Conservation (phyloP, 2,329 filamentous ascomycete species). For the Pseudogymnoascus sp. region DNA sequence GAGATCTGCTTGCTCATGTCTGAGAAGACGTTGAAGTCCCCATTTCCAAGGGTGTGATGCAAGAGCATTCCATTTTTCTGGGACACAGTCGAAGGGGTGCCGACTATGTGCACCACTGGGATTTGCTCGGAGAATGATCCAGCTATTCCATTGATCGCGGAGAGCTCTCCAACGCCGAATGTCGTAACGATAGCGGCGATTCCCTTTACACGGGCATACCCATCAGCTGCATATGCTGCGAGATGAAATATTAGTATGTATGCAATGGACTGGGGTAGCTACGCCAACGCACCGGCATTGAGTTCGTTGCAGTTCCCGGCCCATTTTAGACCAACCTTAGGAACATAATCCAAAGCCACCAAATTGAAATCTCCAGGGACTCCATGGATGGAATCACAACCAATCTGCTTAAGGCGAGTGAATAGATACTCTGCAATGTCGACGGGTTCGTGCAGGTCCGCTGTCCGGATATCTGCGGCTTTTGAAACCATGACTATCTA, state of each 20-base stretch:
- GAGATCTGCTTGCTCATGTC: slow-evolving; percentile 70
- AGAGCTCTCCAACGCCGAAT: slow-evolving; percentile 69
- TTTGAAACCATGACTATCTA: slow-evolving; percentile 17
- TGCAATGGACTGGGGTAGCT: background rate
- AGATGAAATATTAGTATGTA: background rate
- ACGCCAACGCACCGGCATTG: slow-evolving; percentile 52
- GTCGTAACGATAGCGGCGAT: slow-evolving; percentile 66
- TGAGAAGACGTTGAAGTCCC: slow-evolving; percentile 76
- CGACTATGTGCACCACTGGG: slow-evolving; percentile 60
- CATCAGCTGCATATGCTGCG: slow-evolving; percentile 69
- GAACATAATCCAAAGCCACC: slow-evolving; percentile 58
- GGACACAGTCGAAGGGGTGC: slow-evolving; percentile 40
- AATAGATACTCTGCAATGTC: slow-evolving; percentile 65
- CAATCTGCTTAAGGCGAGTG: slow-evolving; percentile 54
- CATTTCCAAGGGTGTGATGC: slow-evolving; percentile 68
- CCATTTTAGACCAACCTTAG: slow-evolving; percentile 53
- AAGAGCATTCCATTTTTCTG: slow-evolving; percentile 42
- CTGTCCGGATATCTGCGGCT: slow-evolving; percentile 35
- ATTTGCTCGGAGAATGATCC: slow-evolving; percentile 69
- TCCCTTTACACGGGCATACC: slow-evolving; percentile 66
- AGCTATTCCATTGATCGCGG: slow-evolving; percentile 64
- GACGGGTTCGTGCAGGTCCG: slow-evolving; percentile 36
- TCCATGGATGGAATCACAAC: slow-evolving; percentile 58
- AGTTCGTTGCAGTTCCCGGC: slow-evolving; percentile 66
- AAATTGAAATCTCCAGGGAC: slow-evolving; percentile 71